Conservation (phyloP, 1,284 basidiomycete genomes). For the Ustilago trichophora region DNA sequence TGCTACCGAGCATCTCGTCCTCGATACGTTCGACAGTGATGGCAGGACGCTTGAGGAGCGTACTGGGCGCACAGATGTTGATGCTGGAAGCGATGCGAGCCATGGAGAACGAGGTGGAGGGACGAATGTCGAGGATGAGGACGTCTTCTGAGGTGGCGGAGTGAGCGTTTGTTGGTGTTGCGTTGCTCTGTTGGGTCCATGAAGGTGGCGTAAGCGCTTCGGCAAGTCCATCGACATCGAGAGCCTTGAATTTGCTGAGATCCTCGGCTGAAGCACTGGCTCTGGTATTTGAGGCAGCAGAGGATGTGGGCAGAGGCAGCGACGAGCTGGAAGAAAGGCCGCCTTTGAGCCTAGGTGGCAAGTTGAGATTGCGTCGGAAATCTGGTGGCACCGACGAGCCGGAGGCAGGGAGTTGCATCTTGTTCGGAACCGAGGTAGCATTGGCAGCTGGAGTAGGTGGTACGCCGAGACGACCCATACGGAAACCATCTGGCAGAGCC, state of each 20-base stretch:
- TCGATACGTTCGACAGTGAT: conserved; percentile 62
- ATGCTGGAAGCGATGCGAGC: conserved; percentile 71
- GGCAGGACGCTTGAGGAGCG: conserved; percentile 74
- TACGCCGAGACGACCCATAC: conserved; percentile 17
- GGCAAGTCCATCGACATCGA: conserved; percentile 39
- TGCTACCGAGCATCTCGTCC: conserved; percentile 57
- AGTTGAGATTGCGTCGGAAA: conserved; percentile 15
- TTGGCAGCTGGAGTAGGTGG: conserved; percentile 40
- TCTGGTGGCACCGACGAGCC: conserved; percentile 4
- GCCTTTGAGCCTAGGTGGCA: conserved; percentile 20
- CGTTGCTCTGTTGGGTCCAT: conserved; percentile 9
- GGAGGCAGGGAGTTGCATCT: background rate
- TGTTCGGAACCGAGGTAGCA: conserved; percentile 7
- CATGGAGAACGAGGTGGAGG: conserved; percentile 70
- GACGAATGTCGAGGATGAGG: conserved; percentile 82
- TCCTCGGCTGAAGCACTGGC: conserved; percentile 10
- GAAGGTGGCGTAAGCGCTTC: conserved; percentile 25
- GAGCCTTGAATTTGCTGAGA: conserved; percentile 33
- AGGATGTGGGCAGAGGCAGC: conserved; percentile 23
- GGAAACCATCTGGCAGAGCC: conserved; percentile 35
- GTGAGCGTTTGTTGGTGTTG: background rate
- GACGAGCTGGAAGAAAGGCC: conserved; percentile 19
- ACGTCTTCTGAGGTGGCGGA: conserved; percentile 31
- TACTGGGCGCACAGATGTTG: conserved; percentile 90
- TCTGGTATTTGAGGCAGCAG: conserved; percentile 8